These are phyloP conservation scores for Aspergillus ustus DNA, from an alignment of 2,329 filamentous ascomycete genomes.

Conservation along the genomic window DNA sequence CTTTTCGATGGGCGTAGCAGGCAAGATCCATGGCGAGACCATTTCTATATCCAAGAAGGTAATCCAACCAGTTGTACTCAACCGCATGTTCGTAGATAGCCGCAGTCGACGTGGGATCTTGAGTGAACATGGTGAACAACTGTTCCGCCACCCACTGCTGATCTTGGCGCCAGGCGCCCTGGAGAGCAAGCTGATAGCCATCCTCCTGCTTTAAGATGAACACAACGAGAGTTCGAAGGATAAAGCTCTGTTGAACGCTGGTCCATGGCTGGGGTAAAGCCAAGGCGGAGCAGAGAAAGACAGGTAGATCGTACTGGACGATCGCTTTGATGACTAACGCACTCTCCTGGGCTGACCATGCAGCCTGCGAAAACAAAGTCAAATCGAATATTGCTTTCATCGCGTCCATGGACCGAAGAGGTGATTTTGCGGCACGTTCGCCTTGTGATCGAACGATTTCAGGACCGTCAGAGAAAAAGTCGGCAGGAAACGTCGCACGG, in stretches of 20 bases:
- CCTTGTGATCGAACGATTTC: conserved; percentile 65
- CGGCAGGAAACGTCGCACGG: conserved; percentile 72
- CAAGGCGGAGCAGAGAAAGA: conserved; percentile 57
- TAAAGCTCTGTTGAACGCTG: conserved; percentile 52
- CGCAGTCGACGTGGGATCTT: conserved; percentile 68
- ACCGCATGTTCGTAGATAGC: conserved; percentile 79
- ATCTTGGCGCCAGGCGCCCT: conserved; percentile 90
- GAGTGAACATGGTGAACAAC: conserved; percentile 76
- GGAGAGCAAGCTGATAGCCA: conserved; percentile 84
- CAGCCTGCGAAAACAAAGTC: conserved; percentile 62
- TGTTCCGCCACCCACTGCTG: conserved; percentile 82
- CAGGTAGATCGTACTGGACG: conserved; percentile 57
- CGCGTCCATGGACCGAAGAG: conserved; percentile 85
- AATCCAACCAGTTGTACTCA: conserved; percentile 82
- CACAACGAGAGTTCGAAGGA: conserved; percentile 68
- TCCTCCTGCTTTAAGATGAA: conserved; percentile 80
- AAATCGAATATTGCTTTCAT: conserved; percentile 70
- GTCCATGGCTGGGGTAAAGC: conserved; percentile 56
- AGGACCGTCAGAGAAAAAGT: conserved; percentile 66
- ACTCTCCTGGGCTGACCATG: conserved; percentile 60
- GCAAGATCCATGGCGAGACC: conserved; percentile 88
- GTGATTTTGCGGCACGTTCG: conserved; percentile 75
- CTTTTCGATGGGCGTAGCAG: conserved; percentile 80
- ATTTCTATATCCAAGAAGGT: conserved; percentile 76
- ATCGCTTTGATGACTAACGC: conserved; percentile 64